A percentile compares a stretch with the other conserved stretches of the same genome.
phyloP scores from a whole-genome alignment of 2,329 filamentous ascomycete genomes.

The Rhynchosporium secalis region DNA sequence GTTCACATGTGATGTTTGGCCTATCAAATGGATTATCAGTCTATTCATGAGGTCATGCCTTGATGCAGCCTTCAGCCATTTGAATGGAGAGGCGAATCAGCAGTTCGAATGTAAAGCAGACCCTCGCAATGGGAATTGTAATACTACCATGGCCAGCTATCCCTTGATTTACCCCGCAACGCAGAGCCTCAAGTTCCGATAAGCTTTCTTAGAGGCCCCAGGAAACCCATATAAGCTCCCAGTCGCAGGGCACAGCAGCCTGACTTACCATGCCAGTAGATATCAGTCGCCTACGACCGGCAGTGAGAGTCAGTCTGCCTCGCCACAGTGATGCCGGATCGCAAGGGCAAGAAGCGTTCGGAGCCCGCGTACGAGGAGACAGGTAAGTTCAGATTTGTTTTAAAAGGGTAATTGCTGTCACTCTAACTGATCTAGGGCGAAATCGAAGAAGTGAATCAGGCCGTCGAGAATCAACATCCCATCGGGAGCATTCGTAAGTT shows the following conservation, averaged over 20 bases:
- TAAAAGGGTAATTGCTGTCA: background rate
- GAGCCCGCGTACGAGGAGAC: background rate
- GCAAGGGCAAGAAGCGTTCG: conserved; percentile 5
- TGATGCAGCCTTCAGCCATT: conserved; percentile 13
- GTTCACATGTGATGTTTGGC: conserved; percentile 14
- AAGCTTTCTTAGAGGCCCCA: background rate
- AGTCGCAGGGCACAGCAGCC: conserved; percentile 11
- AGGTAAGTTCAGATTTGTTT: conserved; percentile 12
- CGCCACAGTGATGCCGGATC: conserved; percentile 5
- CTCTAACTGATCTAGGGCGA: background rate
- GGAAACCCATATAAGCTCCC: background rate
- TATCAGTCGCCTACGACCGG: conserved; percentile 1
- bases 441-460: background rate
- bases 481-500: background rate
- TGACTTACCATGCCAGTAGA: background rate
- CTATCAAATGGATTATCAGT: conserved; percentile 4
- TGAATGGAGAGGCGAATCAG: conserved; percentile 6
- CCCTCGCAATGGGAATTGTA: background rate
- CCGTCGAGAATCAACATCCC: background rate
- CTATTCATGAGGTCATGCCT: conserved; percentile 7
- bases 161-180: conserved; percentile 19
- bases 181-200: conserved; percentile 21
- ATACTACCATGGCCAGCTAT: background rate
- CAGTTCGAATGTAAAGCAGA: background rate
- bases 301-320: conserved; percentile 3